Conservation (phyloP, 139 green algal genomes). For the Pseudopediastrum boryanum region DNA sequence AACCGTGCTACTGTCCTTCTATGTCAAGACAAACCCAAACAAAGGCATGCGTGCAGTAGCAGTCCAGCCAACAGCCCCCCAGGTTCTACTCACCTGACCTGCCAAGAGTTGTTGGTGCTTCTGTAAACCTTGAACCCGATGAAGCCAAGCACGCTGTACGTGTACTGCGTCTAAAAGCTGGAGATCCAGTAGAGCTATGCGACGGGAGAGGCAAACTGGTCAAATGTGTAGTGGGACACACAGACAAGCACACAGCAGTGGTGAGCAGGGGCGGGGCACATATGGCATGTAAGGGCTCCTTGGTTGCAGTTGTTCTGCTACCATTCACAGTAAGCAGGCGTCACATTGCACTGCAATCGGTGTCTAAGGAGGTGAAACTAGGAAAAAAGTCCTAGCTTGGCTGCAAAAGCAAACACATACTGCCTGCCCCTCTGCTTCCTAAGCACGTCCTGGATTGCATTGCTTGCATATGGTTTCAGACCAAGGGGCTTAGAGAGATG, state of each 20-base stretch:
- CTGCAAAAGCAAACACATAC: not conserved
- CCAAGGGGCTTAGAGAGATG: no score
- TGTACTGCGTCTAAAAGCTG: constrained; percentile 56
- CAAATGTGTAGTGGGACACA: not conserved
- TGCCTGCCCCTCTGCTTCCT: not conserved
- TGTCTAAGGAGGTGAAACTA: not conserved
- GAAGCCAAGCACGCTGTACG: constrained; percentile 60
- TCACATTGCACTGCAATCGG: not conserved
- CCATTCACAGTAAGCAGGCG: not conserved
- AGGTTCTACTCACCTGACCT: constrained; percentile 58
- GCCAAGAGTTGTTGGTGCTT: not conserved
- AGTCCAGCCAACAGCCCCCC: constrained; percentile 39
- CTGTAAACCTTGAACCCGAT: constrained; percentile 49
- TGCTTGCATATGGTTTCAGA: no score
- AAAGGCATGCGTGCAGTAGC: no score
- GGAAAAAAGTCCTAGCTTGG: not conserved
- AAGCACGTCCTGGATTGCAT: not conserved
- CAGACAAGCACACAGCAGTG: not conserved
- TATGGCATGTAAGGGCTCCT: no score
- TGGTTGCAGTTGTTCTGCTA: not conserved
- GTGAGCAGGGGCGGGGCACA: not conserved
- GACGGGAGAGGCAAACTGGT: constrained; percentile 69
- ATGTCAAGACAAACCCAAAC: no score
- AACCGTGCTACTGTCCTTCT: no score
- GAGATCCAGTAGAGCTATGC: constrained; percentile 74